These are phyloP conservation scores for Ogataea trehalophila DNA, from an alignment of 805 yeast species.

Conservation along the genomic window DNA sequence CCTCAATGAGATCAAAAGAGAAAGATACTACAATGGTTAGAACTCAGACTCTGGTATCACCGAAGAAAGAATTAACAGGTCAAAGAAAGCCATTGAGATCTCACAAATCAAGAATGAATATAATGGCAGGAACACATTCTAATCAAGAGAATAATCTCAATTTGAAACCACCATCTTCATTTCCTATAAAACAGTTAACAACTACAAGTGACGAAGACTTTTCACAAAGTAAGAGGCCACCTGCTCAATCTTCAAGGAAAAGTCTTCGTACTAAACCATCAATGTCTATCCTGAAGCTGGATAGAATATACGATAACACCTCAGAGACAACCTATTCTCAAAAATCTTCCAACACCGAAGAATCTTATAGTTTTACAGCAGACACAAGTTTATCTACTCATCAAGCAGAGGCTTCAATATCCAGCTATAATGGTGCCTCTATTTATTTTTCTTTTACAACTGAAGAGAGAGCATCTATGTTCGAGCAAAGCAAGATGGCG, in stretches of 20 bases:
- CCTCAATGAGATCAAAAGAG: slow-evolving; percentile 30
- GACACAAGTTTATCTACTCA: slow-evolving; percentile 2
- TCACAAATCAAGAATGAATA: slow-evolving; percentile 11
- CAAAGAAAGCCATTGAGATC: slow-evolving; percentile 13
- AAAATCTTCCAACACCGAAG: slow-evolving; percentile 13
- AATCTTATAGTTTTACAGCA: background rate
- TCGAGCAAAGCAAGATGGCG: slow-evolving; percentile 30
- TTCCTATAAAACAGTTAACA: slow-evolving; percentile 1
- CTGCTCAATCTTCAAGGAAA: background rate
- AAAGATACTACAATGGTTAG: slow-evolving; percentile 1
- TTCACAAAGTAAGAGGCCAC: no score
- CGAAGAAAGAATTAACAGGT: background rate
- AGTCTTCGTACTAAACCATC: slow-evolving; percentile 21
- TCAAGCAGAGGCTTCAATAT: background rate
- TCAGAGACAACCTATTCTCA: slow-evolving; percentile 10
- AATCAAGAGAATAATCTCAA: no score
- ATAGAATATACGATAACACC: slow-evolving; percentile 10
- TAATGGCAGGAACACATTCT: background rate
- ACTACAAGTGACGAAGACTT: no score
- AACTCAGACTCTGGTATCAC: background rate
- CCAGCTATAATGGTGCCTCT: slow-evolving; percentile 9
- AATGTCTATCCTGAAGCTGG: slow-evolving; percentile 21
- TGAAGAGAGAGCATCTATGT: slow-evolving; percentile 23
- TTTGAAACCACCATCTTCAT: background rate
- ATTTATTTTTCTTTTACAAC: slow-evolving; percentile 14